Evolutionary conservation across 495 filamentous ascomycete species (phyloP), one percentile per base, ranked within the genome.

Genomic region (Terfezia claveryi): DNA sequence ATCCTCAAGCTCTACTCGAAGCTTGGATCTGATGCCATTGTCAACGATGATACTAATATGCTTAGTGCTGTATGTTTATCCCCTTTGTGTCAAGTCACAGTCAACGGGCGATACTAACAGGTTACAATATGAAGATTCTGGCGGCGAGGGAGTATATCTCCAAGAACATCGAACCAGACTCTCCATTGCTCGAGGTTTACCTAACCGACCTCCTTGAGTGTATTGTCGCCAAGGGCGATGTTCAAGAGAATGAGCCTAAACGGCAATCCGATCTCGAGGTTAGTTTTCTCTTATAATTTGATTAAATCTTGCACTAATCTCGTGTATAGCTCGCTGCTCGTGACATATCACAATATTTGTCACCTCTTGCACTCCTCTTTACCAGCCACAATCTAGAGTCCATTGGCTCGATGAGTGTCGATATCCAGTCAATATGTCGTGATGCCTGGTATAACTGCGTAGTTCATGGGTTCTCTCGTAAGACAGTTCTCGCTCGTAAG

Each of bases 401-500:
- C 16, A 77, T 82, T 58, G 79, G 85, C 38, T 62, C 52, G 4
- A 52, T 68, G 23, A 58, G 65, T 50, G 75, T 79, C 54, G 75
- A 85, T 44, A 74, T 75, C 20, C 69, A 76, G 53, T 73, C 77
- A 17, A 70, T 93, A 50, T 78, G 91, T 58, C 81, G 88, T 38
- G 86, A 96, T 72, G 85, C 85, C 12, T 98, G 91, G 91, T 94
- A 94, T 67, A 98, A 98, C 64, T 83, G 95, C 53, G 82, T 85
- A 36, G 80, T 95, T 8, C 89, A 96, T 66, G 88, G 87, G 37
- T 94, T 95, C 64, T 79, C 75, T n/a, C 72, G 80, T 14, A 75
- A 72, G 16, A 85, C 85, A 0, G 72, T 74, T 20, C 73, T 81
- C 56, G 80, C 79, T 37, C 80, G 78, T 57, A 75, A 74, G 59